phyloP scores from a whole-genome alignment of 768 basidiomycete species.

The Pleurotus tuoliensis region DNA sequence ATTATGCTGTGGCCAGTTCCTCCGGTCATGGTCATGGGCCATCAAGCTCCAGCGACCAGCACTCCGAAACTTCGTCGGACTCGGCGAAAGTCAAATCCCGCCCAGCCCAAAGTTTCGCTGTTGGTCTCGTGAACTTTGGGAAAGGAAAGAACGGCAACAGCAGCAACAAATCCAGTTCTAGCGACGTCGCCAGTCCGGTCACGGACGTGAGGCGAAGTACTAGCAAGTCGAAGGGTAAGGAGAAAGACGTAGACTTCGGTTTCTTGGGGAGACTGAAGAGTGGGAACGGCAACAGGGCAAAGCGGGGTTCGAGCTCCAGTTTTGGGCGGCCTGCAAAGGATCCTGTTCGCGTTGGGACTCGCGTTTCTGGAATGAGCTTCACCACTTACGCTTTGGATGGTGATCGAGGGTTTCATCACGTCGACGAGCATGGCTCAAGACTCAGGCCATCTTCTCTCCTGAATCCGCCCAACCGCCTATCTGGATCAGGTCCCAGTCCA shows the following conservation, averaged over 20 bases:
- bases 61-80: not conserved
- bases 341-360: not conserved
- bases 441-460: conserved; percentile 1
- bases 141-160: not conserved
- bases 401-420: not conserved
- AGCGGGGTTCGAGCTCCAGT: not conserved
- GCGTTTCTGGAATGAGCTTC: conserved; percentile 4
- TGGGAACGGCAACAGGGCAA: not conserved
- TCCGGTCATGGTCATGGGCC: not conserved
- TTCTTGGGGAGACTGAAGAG: conserved; percentile 1
- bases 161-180: not conserved
- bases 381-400: not conserved
- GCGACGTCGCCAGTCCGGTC: not conserved
- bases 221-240: not conserved
- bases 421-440: not conserved
- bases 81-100: not conserved
- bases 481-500: not conserved
- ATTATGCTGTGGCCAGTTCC: not conserved
- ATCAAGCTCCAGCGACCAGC: not conserved
- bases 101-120: not conserved
- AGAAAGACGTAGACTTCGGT: not conserved
- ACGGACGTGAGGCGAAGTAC: not conserved
- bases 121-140: not conserved
- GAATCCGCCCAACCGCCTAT: not conserved
- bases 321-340: not conserved